Conservation (phyloP, 1,284 basidiomycete species). For the Ganoderma lucidum region DNA sequence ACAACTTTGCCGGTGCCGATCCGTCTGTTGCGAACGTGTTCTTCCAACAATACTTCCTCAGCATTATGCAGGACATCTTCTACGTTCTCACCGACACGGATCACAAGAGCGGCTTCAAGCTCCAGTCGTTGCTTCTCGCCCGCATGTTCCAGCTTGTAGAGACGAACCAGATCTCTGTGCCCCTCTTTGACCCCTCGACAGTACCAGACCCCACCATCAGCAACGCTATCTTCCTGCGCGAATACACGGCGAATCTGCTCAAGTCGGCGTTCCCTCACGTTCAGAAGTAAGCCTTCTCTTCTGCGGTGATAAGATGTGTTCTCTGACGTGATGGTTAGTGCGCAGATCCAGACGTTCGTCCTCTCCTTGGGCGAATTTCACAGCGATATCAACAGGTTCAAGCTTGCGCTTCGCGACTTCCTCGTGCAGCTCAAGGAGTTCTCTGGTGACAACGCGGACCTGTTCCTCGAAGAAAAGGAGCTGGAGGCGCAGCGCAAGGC, state of each 20-base stretch:
- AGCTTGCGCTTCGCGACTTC: slow-evolving; percentile 93
- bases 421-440: slow-evolving; percentile 95
- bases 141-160: slow-evolving; percentile 96
- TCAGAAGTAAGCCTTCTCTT: slow-evolving; percentile 63
- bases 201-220: slow-evolving; percentile 80
- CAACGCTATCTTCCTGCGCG: slow-evolving; percentile 87
- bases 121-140: slow-evolving; percentile 90
- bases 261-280: slow-evolving; percentile 92
- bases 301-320: not conserved
- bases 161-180: slow-evolving; percentile 81
- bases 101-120: slow-evolving; percentile 98
- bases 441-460: slow-evolving; percentile 84
- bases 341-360: slow-evolving; percentile 85
- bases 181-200: slow-evolving; percentile 85
- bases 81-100: slow-evolving; percentile 98
- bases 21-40: slow-evolving; percentile 76
- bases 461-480: slow-evolving; percentile 97
- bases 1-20: slow-evolving; percentile 93
- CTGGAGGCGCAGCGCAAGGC: slow-evolving; percentile 75
- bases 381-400: slow-evolving; percentile 93
- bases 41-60: slow-evolving; percentile 94
- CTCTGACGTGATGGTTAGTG: slow-evolving; percentile 44
- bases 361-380: slow-evolving; percentile 86
- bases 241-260: slow-evolving; percentile 90
- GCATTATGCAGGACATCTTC: slow-evolving; percentile 96